Evolutionary conservation across 805 yeast species (phyloP).

Genomic region (Kuraishia piskuri): DNA sequence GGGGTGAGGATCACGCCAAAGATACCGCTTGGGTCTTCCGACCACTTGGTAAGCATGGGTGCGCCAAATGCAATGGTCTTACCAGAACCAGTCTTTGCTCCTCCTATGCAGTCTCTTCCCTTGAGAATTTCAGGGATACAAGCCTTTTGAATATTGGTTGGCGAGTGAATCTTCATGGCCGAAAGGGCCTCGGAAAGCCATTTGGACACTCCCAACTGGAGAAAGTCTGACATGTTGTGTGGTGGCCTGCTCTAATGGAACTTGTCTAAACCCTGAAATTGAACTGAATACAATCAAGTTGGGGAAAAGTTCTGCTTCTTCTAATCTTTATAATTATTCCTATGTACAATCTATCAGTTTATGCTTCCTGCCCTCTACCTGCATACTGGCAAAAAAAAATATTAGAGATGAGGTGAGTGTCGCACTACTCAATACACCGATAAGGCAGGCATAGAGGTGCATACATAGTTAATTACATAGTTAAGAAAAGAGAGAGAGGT

Average conservation of each 20-base stretch:
- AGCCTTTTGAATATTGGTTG: slow-evolving; percentile 80
- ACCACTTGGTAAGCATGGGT: slow-evolving; percentile 94
- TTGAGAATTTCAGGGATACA: slow-evolving; percentile 81
- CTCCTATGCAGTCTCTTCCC: slow-evolving; percentile 93
- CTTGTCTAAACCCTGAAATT: too few relatives aligned
- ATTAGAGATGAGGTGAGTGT: background rate
- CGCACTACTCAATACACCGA: background rate
- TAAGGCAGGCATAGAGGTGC: background rate
- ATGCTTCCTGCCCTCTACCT: too few relatives aligned
- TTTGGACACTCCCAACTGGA: slow-evolving; percentile 64
- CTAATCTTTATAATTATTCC: too few relatives aligned
- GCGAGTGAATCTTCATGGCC: slow-evolving; percentile 75
- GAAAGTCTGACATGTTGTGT: slow-evolving; percentile 28
- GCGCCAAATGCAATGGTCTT: slow-evolving; percentile 96
- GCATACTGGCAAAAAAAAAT: background rate
- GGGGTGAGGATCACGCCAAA: slow-evolving; percentile 89
- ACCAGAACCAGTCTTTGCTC: slow-evolving; percentile 98
- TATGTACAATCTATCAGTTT: too few relatives aligned
- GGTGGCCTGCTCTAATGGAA: background rate
- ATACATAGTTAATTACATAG: background rate
- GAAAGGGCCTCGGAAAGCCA: slow-evolving; percentile 80
- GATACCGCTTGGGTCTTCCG: slow-evolving; percentile 90
- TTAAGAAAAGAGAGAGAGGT: background rate
- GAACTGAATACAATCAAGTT: too few relatives aligned
- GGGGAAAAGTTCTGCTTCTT: too few relatives aligned